Evolutionary conservation across 805 yeast species (phyloP), one percentile per base, ranked within the genome.

Genomic region (Wickerhamiella domercqiae): DNA sequence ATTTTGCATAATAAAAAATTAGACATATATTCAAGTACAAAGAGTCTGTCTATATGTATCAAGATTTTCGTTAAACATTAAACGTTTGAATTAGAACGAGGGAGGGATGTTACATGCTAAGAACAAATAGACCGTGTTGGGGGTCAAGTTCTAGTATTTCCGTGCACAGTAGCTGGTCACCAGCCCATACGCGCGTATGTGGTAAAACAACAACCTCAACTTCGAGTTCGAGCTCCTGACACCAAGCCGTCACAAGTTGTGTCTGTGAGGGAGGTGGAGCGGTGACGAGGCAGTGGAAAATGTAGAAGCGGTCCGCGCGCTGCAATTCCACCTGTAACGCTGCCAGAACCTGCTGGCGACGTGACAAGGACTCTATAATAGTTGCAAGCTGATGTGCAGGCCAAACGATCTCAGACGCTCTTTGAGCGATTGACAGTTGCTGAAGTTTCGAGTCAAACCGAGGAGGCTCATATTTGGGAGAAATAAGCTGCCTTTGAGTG

Each of bases 171-270:
- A 70, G 47, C 16, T 57, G 54, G 39, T 67, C 68, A 3, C 47
- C 49, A 11, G 18, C 28, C 70, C 34, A 45, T 3, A 42, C 36
- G 21, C 34, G 39, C 3, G 46, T 40, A 21, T 39, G 43, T 9
- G 48, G 38, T 15, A 43, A 40, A 13, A 45, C 44, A 15, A 38
- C 32, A 19, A 45, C 50, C n/a, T 67, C 68, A 16, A 71, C 68
- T 38, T 63, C 69, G 9, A 67, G 46, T 17, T 62, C 67, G 22
- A 67, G 50, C 21, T 70, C 71, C 36, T 52, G 45, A 43, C 78
- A 71, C 47, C 59, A 70, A 0, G 63, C 76, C 29, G 53, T 54
- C n/a, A 60, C 60, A 1, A 66, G 32, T 2, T 46, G 51, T 1
- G 52, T 56, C 7, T 43, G 7, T 5, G 16, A n/a, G 21, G 18